Base-by-base conservation (phyloP, 108 stramenopile genomes). In the Fistulifera solaris region DNA sequence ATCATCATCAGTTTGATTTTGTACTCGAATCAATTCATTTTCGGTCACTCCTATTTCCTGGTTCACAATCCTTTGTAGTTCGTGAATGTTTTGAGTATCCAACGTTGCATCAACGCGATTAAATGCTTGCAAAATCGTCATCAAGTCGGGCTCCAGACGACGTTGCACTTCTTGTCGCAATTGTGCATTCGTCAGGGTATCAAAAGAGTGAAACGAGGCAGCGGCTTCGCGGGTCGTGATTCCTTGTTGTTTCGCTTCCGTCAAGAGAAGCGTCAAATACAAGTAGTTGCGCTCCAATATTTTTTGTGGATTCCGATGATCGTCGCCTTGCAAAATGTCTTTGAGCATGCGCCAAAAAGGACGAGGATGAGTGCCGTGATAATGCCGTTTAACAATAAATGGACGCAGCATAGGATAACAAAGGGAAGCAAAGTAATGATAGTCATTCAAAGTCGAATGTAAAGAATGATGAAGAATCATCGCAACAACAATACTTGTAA, bases 281-380 rank as follows among this genome's bases (percentile, higher is more conserved):
- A 71, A 38, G 67, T 83, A 82, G 47, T 77, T 67, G 10, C 80
- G 76, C 59, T 87, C 85, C 63, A 83, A 79, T 0, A 81, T 55
- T 15, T 71, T 62, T 27, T 80, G 58, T 12, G 81, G 80, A 31
- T 58, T 67, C 44, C 21, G 19, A 45, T 19, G 21, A 21, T 69
- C 66, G 42, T 71, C 70, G 27, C 60, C 51, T 27, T 27, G 25
- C 10, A 23, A 15, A 12, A 17, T 17, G n/a, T n/a, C n/a, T n/a
- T n/a, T n/a, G n/a, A n/a, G n/a, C n/a, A n/a, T n/a, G n/a, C n/a
- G 7, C 46, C 49, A 19, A 19, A 19, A 22, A 22, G 26, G 2
- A 22, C 10, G 1, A 13, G 12, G 2, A 22, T 45, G 31, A 8
- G 31, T 35, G 3, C 6, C 31, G 8, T 35, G 31, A 35, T 35